A percentile compares a stretch with the other conserved stretches of the same genome.
Conservation (phyloP, 148 eudicot species). For the Hydrangea macrophylla region DNA sequence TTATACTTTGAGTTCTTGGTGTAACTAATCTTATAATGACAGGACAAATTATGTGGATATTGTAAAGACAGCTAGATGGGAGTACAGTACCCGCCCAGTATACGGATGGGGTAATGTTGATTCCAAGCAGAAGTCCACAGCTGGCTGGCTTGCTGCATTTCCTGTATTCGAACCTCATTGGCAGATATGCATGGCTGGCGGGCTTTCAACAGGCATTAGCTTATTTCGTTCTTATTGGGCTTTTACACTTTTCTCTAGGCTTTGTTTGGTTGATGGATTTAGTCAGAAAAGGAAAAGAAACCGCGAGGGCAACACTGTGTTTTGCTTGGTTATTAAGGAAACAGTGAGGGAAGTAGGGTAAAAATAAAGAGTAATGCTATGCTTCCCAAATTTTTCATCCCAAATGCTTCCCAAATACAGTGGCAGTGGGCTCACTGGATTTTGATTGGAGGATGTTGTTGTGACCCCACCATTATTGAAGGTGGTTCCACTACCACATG, state of each 20-base stretch:
- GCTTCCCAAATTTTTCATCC: too few relatives aligned
- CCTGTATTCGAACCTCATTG: slow-evolving; percentile 99
- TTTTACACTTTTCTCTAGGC: neutral
- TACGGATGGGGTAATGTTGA: slow-evolving; percentile 96
- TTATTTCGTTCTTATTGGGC: neutral
- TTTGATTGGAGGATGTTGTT: too few relatives aligned
- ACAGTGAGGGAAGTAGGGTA: too few relatives aligned
- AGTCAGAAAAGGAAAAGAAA: too few relatives aligned
- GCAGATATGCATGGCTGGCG: slow-evolving; percentile 98
- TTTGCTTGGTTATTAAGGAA: too few relatives aligned
- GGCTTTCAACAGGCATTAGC: slow-evolving; percentile 83
- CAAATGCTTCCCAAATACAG: too few relatives aligned
- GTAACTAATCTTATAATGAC: slow-evolving; percentile 23
- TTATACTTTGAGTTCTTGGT: slow-evolving; percentile 19
- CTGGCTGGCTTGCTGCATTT: slow-evolving; percentile 99
- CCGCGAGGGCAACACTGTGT: too few relatives aligned
- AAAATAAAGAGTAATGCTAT: too few relatives aligned
- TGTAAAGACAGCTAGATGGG: slow-evolving; percentile 91
- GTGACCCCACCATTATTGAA: too few relatives aligned
- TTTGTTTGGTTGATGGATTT: neutral
- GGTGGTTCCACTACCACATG: too few relatives aligned
- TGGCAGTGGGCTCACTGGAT: too few relatives aligned
- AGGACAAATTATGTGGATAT: slow-evolving; percentile 80
- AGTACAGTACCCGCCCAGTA: slow-evolving; percentile 83
- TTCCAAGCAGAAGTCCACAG: slow-evolving; percentile 89